Conservation (phyloP, 371 early-diverging fungal species). For the Rhizomucor pusillus region DNA sequence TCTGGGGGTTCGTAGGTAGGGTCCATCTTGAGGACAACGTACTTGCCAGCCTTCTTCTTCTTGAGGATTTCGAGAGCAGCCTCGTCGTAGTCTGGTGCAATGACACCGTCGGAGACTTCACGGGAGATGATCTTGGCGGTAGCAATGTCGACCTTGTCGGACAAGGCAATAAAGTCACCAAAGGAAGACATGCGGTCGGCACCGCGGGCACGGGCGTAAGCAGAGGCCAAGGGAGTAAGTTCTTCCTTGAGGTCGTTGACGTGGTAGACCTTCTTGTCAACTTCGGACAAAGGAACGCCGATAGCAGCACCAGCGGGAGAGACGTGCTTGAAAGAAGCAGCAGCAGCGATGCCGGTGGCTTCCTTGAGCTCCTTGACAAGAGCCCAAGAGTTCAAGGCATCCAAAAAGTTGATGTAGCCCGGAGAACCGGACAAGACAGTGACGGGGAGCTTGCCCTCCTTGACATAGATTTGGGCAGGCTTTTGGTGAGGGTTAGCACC, state of each 20-base stretch:
- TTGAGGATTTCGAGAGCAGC: conserved; percentile 89
- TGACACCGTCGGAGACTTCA: conserved; percentile 96
- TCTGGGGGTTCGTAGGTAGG: conserved; percentile 81
- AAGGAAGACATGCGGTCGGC: conserved; percentile 98
- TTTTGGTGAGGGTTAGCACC: conserved; percentile 98
- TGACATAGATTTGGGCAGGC: conserved; percentile 91
- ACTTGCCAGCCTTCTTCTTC: conserved; percentile 97
- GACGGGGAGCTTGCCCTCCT: conserved; percentile 84
- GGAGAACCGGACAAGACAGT: conserved; percentile 90
- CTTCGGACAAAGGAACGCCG: conserved; percentile 76
- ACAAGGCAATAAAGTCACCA: conserved; percentile 96
- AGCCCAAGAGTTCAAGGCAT: conserved; percentile 96
- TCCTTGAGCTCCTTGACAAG: conserved; percentile 87
- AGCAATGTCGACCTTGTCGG: conserved; percentile 82
- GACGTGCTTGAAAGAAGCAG: conserved; percentile 98
- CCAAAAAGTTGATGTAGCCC: conserved; percentile 97
- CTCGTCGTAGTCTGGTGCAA: conserved; percentile 88
- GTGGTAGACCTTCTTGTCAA: conserved; percentile 88
- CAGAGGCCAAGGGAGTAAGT: conserved; percentile 74
- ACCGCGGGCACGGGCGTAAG: conserved; percentile 88
- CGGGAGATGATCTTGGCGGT: conserved; percentile 95
- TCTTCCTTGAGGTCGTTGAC: conserved; percentile 82
- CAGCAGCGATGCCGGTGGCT: conserved; percentile 64
- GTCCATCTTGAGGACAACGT: conserved; percentile 93
- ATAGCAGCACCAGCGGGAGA: conserved; percentile 98